Evolutionary conservation across 495 filamentous ascomycete species (phyloP).

Genomic region (Durotheca rogersii): DNA sequence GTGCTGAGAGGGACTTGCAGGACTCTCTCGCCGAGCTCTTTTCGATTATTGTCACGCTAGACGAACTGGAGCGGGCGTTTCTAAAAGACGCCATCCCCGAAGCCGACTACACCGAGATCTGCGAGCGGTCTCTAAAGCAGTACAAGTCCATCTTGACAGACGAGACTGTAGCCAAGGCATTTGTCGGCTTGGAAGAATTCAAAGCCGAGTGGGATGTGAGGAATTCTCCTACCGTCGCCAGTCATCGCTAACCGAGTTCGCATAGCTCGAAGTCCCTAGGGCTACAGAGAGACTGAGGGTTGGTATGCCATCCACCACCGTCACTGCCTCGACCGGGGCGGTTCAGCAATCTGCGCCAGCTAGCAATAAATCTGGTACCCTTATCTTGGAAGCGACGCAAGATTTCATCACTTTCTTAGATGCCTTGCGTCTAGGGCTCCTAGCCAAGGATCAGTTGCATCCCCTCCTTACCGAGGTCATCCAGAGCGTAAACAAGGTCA

Average conservation of each 20-base stretch:
- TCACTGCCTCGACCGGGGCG: slow-evolving; percentile 52
- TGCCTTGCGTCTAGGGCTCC: slow-evolving; percentile 81
- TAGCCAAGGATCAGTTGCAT: slow-evolving; percentile 93
- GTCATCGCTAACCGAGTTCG: slow-evolving; percentile 13
- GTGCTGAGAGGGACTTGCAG: slow-evolving; percentile 86
- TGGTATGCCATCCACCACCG: slow-evolving; percentile 70
- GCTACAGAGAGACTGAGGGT: slow-evolving; percentile 91
- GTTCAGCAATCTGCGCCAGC: slow-evolving; percentile 48
- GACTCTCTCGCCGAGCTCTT: slow-evolving; percentile 97
- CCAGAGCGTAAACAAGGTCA: slow-evolving; percentile 93
- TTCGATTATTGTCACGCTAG: slow-evolving; percentile 92
- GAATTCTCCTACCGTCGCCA: slow-evolving; percentile 6
- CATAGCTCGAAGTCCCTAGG: slow-evolving; percentile 87
- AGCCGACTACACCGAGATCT: slow-evolving; percentile 91
- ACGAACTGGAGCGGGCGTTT: slow-evolving; percentile 95
- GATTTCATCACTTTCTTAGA: slow-evolving; percentile 99
- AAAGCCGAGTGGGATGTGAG: slow-evolving; percentile 88
- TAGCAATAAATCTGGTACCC: slow-evolving; percentile 64
- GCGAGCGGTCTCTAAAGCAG: slow-evolving; percentile 88
- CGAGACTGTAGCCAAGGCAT: slow-evolving; percentile 77
- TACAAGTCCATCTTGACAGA: slow-evolving; percentile 92
- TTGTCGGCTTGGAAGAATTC: slow-evolving; percentile 89
- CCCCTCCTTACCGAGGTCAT: slow-evolving; percentile 92
- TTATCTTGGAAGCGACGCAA: slow-evolving; percentile 86
- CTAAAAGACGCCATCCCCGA: slow-evolving; percentile 93